Evolutionary conservation across 345 rosid genomes (phyloP).

Genomic region (Hibiscus syriacus): DNA sequence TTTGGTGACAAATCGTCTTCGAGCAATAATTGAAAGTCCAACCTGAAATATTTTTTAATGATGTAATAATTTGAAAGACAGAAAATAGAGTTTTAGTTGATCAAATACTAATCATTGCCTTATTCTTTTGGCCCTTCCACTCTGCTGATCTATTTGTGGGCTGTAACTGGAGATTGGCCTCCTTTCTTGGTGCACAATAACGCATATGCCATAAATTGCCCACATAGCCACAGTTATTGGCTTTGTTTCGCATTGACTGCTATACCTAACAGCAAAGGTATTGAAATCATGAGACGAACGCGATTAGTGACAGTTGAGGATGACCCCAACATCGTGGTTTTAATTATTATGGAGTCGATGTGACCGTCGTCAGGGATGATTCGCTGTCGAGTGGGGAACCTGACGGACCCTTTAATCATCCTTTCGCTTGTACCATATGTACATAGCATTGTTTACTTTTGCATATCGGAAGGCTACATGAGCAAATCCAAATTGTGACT

Average conservation of each 20-base stretch:
- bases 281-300: neutral
- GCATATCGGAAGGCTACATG: neutral
- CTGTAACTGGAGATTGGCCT: too few species aligned
- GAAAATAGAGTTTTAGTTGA: too few species aligned
- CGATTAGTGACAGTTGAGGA: neutral
- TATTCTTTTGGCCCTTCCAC: too few species aligned
- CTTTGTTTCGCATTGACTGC: constrained; percentile 6
- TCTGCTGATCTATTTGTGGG: neutral
- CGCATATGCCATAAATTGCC: neutral
- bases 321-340: constrained; percentile 6
- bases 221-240: neutral
- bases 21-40: neutral
- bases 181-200: neutral
- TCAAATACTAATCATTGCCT: neutral
- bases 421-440: neutral
- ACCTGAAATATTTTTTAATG: neutral
- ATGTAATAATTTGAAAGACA: neutral
- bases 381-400: neutral
- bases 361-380: neutral
- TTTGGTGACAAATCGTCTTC: neutral
- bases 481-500: neutral
- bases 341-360: neutral
- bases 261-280: constrained; percentile 1
- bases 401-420: too few species aligned
- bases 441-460: too few species aligned